phyloP scores from a whole-genome alignment of 2,329 filamentous ascomycete genomes.

The Bretziella fagacearum region DNA sequence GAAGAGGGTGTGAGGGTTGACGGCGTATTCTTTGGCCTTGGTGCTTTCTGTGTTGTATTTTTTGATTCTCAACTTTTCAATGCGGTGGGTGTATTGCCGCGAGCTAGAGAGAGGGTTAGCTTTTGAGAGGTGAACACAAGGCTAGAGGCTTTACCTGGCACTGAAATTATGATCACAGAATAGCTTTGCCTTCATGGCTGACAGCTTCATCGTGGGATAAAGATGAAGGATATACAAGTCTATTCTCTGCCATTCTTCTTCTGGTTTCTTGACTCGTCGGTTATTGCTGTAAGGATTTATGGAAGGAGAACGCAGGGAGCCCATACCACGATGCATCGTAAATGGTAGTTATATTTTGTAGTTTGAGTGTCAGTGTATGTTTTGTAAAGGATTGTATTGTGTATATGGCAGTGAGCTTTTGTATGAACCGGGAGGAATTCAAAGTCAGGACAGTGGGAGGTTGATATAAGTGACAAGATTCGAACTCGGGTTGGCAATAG shows the following conservation, averaged over 20 bases:
- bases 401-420: no score
- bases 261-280: background rate
- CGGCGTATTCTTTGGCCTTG: background rate
- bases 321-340: no score
- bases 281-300: background rate
- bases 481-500: no score
- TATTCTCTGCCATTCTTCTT: background rate
- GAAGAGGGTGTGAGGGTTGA: background rate
- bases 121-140: background rate
- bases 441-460: no score
- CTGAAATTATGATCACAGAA: background rate
- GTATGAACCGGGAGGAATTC: no score
- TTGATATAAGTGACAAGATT: no score
- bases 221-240: background rate
- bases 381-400: no score
- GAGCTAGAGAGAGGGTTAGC: conserved; percentile 16
- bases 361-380: no score
- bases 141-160: background rate
- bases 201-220: background rate
- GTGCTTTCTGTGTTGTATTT: conserved; percentile 19
- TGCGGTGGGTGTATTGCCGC: conserved; percentile 20
- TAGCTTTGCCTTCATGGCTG: background rate
- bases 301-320: no score
- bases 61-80: conserved; percentile 18
- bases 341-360: no score